phyloP scores from a whole-genome alignment of 441 rosid genomes.

The Populus tomentosa region DNA sequence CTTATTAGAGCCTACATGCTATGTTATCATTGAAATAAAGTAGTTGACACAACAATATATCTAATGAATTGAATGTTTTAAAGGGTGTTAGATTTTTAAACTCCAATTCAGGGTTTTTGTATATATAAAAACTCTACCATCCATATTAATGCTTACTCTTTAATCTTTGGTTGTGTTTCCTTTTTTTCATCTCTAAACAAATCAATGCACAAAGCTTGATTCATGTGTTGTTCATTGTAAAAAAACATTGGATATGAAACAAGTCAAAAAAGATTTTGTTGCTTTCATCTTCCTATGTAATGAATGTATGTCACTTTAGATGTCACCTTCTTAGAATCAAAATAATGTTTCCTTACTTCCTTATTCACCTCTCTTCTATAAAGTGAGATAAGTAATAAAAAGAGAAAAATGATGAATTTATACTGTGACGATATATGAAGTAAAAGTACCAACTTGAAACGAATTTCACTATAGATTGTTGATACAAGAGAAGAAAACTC shows the following conservation, averaged over 20 bases:
- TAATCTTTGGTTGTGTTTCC: not conserved
- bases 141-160: not conserved
- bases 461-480: too few relatives aligned
- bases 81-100: too few relatives aligned
- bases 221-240: slow-evolving; percentile 1
- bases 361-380: not conserved
- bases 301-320: not conserved
- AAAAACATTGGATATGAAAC: not conserved
- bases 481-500: too few relatives aligned
- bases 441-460: too few relatives aligned
- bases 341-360: not conserved
- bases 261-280: not conserved
- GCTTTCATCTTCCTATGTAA: not conserved
- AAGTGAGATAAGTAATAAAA: not conserved
- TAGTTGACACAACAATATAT: too few relatives aligned
- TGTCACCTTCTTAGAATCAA: not conserved
- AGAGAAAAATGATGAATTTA: not conserved
- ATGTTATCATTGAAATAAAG: too few relatives aligned
- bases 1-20: too few relatives aligned
- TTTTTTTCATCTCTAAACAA: not conserved
- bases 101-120: too few relatives aligned
- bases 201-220: slow-evolving; percentile 1
- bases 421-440: not conserved
- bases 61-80: too few relatives aligned
- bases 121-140: too few relatives aligned